Evolutionary conservation across 2,329 filamentous ascomycete genomes (phyloP).

Genomic region (Trichoderma atrobrunneum): DNA sequence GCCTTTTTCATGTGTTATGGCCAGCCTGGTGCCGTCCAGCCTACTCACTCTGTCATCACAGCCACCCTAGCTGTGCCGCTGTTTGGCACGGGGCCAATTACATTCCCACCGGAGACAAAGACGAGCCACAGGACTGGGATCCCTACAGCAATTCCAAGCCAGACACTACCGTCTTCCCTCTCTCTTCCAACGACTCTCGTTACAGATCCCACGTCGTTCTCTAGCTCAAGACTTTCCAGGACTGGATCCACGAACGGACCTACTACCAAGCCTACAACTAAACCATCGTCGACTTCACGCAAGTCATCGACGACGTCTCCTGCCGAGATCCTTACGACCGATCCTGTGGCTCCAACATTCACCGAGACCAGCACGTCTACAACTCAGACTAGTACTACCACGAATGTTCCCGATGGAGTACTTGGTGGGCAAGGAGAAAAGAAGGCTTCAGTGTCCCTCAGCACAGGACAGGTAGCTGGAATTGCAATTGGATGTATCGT

Average conservation of each 20-base stretch:
- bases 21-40: constrained; percentile 48
- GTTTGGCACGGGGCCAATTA: constrained; percentile 14
- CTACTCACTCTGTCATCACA: constrained; percentile 57
- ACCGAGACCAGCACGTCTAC: constrained; percentile 1
- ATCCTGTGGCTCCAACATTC: neutral
- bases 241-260: neutral
- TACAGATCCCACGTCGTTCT: constrained; percentile 26
- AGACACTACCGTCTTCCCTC: neutral
- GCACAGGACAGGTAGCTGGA: constrained; percentile 51
- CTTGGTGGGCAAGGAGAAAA: neutral
- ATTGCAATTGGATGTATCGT: constrained; percentile 56
- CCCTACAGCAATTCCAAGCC: neutral
- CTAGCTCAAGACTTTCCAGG: constrained; percentile 15
- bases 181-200: constrained; percentile 31
- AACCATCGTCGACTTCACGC: neutral
- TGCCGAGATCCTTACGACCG: neutral
- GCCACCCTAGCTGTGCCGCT: constrained; percentile 43
- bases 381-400: constrained; percentile 4
- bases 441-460: constrained; percentile 25
- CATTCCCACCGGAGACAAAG: constrained; percentile 7
- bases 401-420: constrained; percentile 5
- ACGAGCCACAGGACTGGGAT: neutral
- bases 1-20: constrained; percentile 60
- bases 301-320: neutral
- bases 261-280: neutral